Conservation (phyloP, 2,329 filamentous ascomycete genomes). For the Ophiostoma piceae region DNA sequence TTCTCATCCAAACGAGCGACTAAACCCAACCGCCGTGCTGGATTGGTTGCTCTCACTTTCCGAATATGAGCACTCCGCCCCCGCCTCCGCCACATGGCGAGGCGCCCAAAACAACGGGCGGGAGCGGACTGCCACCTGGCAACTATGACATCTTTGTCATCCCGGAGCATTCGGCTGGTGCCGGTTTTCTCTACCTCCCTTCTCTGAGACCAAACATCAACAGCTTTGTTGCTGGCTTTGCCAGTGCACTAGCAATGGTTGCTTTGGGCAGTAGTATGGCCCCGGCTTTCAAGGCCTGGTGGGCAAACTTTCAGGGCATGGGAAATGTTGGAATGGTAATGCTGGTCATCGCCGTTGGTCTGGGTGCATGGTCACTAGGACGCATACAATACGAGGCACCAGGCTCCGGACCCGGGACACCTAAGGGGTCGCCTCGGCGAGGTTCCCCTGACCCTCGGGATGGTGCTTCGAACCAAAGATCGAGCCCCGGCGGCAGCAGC, state of each 20-base stretch:
- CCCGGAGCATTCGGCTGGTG: slow-evolving; percentile 81
- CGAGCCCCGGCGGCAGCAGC: slow-evolving; percentile 27
- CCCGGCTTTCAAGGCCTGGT: slow-evolving; percentile 70
- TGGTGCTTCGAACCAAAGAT: slow-evolving; percentile 27
- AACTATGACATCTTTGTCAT: slow-evolving; percentile 98
- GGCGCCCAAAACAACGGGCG: slow-evolving; percentile 59
- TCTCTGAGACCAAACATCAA: slow-evolving; percentile 80
- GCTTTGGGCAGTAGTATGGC: slow-evolving; percentile 67
- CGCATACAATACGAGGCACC: slow-evolving; percentile 52
- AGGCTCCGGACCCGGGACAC: not conserved
- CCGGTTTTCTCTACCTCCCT: slow-evolving; percentile 90
- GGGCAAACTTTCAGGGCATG: slow-evolving; percentile 62
- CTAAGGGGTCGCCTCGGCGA: slow-evolving; percentile 21
- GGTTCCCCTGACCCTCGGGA: slow-evolving; percentile 26
- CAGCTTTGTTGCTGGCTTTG: slow-evolving; percentile 84
- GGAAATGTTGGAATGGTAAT: slow-evolving; percentile 69
- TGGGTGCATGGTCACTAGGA: slow-evolving; percentile 73
- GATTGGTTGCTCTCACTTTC: slow-evolving; percentile 28
- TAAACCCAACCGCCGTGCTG: slow-evolving; percentile 14
- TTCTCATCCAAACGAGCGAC: not conserved
- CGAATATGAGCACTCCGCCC: slow-evolving; percentile 56
- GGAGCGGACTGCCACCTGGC: slow-evolving; percentile 64
- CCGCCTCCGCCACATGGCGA: slow-evolving; percentile 83
- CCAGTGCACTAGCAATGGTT: slow-evolving; percentile 66
- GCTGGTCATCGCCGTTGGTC: slow-evolving; percentile 65